Evolutionary conservation across 2,329 filamentous ascomycete species (phyloP).

Genomic region (Pyricularia pennisetigena): DNA sequence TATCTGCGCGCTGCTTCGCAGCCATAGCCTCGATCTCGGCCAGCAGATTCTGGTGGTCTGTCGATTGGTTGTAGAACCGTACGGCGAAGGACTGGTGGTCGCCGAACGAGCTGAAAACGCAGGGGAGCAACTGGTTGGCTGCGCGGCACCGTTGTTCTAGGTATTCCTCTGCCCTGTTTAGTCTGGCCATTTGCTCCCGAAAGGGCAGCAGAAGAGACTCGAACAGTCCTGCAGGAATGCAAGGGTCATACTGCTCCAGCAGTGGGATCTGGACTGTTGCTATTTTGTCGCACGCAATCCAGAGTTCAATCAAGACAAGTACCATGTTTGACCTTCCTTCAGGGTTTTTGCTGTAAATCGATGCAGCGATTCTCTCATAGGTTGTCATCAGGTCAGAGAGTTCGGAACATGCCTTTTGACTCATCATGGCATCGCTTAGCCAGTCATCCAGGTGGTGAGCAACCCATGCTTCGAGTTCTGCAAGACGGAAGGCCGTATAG

Average conservation of each 20-base stretch:
- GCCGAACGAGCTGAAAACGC: conserved; percentile 27
- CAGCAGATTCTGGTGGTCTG: conserved; percentile 24
- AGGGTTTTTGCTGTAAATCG: conserved; percentile 28
- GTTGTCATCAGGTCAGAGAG: conserved; percentile 19
- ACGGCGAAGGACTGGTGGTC: conserved; percentile 30
- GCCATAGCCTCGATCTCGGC: conserved; percentile 29
- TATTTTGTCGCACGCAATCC: conserved; percentile 44
- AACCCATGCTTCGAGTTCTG: conserved; percentile 40
- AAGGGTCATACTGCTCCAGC: conserved; percentile 34
- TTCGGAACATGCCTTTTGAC: conserved; percentile 15
- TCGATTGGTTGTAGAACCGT: conserved; percentile 34
- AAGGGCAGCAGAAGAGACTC: conserved; percentile 34
- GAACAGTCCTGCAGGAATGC: conserved; percentile 28
- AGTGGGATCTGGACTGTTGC: conserved; percentile 26
- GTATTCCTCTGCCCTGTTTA: conserved; percentile 36
- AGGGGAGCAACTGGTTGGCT: conserved; percentile 11
- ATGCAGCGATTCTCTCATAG: conserved; percentile 21
- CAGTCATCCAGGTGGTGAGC: conserved; percentile 26
- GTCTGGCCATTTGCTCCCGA: conserved; percentile 31
- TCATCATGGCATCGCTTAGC: conserved; percentile 18
- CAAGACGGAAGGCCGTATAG: conserved; percentile 16
- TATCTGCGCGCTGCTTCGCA: conserved; percentile 13
- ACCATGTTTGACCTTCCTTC: conserved; percentile 43
- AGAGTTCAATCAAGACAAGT: conserved; percentile 46
- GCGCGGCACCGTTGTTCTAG: conserved; percentile 21